Conservation (phyloP, 164 flowering plant species). For the Amborella trichopoda region DNA sequence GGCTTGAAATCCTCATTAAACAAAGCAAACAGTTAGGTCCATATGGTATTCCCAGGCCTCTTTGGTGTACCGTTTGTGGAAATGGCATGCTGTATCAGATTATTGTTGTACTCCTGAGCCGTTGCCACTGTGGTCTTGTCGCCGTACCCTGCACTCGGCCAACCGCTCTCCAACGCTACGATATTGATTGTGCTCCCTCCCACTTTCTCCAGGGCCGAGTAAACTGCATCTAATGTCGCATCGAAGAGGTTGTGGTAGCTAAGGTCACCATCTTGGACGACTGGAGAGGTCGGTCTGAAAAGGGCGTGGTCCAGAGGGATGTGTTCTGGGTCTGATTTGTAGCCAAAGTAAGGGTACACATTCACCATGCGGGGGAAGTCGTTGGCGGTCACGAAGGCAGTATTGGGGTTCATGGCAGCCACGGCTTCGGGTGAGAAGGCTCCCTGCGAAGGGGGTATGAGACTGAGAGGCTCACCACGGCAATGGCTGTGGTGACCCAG, state of each 20-base stretch:
- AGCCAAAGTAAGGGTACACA: conserved; percentile 5
- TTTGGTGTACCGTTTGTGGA: conserved; percentile 2
- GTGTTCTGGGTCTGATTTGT: background rate
- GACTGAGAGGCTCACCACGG: background rate
- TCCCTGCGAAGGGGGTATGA: conserved; percentile 10
- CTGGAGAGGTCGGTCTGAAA: conserved; percentile 14
- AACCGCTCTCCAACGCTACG: conserved; percentile 4
- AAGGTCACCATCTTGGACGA: conserved; percentile 6
- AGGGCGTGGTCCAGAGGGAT: conserved; percentile 16
- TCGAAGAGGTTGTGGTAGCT: conserved; percentile 27
- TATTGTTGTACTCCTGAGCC: conserved; percentile 2
- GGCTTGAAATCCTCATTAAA: conserved; percentile 7
- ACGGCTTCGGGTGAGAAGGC: conserved; percentile 1
- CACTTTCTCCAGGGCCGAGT: conserved; percentile 15
- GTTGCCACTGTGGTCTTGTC: conserved; percentile 1
- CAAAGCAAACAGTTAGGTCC: conserved; percentile 6
- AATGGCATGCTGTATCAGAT: conserved; percentile 3
- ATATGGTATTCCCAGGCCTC: conserved; percentile 5
- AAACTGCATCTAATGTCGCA: conserved; percentile 18
- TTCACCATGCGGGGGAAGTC: conserved; percentile 3
- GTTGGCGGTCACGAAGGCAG: background rate
- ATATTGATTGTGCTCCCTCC: conserved; percentile 4
- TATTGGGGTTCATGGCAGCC: conserved; percentile 1
- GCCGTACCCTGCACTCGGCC: conserved; percentile 10
- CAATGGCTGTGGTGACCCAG: conserved; percentile 6